Evolutionary conservation across 2,329 filamentous ascomycete genomes (phyloP), one percentile per base, ranked within the genome.

Genomic region (Claviceps sp.): DNA sequence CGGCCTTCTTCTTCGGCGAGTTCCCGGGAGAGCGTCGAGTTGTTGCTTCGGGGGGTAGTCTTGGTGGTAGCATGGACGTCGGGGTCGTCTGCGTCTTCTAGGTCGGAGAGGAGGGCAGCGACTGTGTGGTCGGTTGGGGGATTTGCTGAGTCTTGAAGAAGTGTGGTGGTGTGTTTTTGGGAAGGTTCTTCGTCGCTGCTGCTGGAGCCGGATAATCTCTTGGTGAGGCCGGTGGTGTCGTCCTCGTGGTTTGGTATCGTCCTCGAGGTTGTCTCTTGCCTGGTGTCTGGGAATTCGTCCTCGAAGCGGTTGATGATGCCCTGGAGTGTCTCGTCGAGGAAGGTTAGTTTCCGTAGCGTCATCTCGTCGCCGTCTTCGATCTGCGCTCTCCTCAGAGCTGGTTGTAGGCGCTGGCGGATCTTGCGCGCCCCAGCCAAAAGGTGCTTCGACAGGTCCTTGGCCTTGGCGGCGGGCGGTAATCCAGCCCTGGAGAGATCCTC

Each of bases 231-330:
- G 16, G 1, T 43, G 13, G 34, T 34, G 22, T 46, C n/a, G 20
- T 40, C 3, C n/a, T 1, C 42, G 7, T 49, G 8, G n/a, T n/a
- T n/a, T n/a, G n/a, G n/a, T n/a, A n/a, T n/a, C n/a, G n/a, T n/a
- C n/a, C n/a, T n/a, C n/a, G n/a, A n/a, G n/a, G n/a, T n/a, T n/a
- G n/a, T n/a, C n/a, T 60, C 72, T 38, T 29, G 29, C 11, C 88
- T 82, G 0, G 87, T 94, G 63, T 97, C 91, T 0, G 93, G 93
- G 61, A 89, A 97, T 66, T 97, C 91, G 64, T 95, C 86, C 66
- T 97, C 93, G 64, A 97, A 98, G 29, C 93, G 85, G 64, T 88
- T 83, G 62, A 97, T 97, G 70, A 97, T 96, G 58, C 85, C 84
- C 61, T 89, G 78, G 9, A 98, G 75, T 0, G 93, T 97, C 54